These are phyloP conservation scores for Cryptococcus depauperatus DNA, from an alignment of 1,284 basidiomycete genomes.

Conservation along the genomic window DNA sequence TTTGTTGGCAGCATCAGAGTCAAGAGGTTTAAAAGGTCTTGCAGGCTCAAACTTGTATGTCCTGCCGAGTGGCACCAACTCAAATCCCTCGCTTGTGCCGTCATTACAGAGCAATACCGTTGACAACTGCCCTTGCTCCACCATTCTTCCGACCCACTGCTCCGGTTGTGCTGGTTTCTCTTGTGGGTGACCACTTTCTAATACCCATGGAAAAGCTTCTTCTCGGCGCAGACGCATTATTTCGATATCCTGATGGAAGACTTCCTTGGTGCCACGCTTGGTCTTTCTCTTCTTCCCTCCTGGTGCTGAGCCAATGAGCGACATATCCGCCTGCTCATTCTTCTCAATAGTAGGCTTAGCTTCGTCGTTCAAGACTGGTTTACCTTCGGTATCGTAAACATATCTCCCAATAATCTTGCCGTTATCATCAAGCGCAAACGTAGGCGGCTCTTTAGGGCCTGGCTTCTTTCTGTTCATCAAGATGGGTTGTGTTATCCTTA, in stretches of 20 bases:
- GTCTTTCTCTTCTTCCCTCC: slow-evolving; percentile 14
- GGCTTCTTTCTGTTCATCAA: slow-evolving; percentile 39
- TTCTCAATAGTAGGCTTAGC: slow-evolving; percentile 33
- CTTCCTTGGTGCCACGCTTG: slow-evolving; percentile 32
- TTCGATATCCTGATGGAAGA: slow-evolving; percentile 37
- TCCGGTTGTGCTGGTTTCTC: slow-evolving; percentile 22
- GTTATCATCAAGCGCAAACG: slow-evolving; percentile 26
- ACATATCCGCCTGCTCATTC: slow-evolving; percentile 30
- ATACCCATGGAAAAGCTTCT: slow-evolving; percentile 39
- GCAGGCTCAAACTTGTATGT: slow-evolving; percentile 39
- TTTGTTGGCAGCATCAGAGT: slow-evolving; percentile 39
- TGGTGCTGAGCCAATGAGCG: slow-evolving; percentile 27
- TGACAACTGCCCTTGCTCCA: slow-evolving; percentile 23
- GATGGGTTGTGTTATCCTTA: slow-evolving; percentile 23
- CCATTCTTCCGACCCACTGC: slow-evolving; percentile 39
- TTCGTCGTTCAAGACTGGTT: slow-evolving; percentile 32
- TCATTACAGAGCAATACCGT: slow-evolving; percentile 37
- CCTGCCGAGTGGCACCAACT: slow-evolving; percentile 35
- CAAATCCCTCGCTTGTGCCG: slow-evolving; percentile 29
- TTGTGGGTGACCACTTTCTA: slow-evolving; percentile 30
- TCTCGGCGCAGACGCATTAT: slow-evolving; percentile 36
- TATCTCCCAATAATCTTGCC: slow-evolving; percentile 35
- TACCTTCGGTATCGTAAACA: slow-evolving; percentile 34
- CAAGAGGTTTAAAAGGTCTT: slow-evolving; percentile 38
- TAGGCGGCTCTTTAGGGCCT: slow-evolving; percentile 22